phyloP scores from a whole-genome alignment of 352 stramenopile genomes.

The Elongisporangium prolatum region DNA sequence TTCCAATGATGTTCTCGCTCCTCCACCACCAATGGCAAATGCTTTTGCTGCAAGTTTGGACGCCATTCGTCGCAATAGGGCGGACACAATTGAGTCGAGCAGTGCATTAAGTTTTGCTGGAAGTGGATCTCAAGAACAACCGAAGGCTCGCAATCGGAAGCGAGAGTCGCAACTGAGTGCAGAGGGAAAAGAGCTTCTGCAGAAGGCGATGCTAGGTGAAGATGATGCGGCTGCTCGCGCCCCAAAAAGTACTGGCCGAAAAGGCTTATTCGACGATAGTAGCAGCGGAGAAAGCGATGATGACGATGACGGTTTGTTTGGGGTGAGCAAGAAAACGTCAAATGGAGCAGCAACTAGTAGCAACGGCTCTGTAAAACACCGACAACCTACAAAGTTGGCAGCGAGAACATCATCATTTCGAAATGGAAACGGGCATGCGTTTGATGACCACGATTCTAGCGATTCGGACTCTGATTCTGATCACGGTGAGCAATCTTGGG shows the following conservation, averaged over 20 bases:
- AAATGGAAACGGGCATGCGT: constrained; percentile 16
- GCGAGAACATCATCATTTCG: not conserved
- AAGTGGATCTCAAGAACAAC: not conserved
- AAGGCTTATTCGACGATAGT: constrained; percentile 80
- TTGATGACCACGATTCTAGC: constrained; percentile 23
- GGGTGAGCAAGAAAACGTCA: constrained; percentile 22
- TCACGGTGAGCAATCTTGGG: not conserved
- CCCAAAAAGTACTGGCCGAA: constrained; percentile 35
- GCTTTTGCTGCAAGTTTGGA: constrained; percentile 70
- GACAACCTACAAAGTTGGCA: not conserved
- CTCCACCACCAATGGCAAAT: constrained; percentile 45
- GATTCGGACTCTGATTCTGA: constrained; percentile 22
- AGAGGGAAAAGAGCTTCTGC: constrained; percentile 69
- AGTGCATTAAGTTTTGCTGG: constrained; percentile 2
- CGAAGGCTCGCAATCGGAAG: constrained; percentile 43
- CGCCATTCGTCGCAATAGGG: constrained; percentile 65
- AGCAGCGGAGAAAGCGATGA: constrained; percentile 41
- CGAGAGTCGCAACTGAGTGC: constrained; percentile 70
- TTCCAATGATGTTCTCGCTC: constrained; percentile 6
- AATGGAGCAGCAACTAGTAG: constrained; percentile 12
- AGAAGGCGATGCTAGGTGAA: constrained; percentile 46
- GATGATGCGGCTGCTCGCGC: constrained; percentile 10
- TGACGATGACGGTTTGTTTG: constrained; percentile 47
- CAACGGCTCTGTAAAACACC: not conserved
- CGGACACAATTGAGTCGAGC: constrained; percentile 53